Evolutionary conservation across 768 basidiomycete species (phyloP).

Genomic region (Russula foetens): DNA sequence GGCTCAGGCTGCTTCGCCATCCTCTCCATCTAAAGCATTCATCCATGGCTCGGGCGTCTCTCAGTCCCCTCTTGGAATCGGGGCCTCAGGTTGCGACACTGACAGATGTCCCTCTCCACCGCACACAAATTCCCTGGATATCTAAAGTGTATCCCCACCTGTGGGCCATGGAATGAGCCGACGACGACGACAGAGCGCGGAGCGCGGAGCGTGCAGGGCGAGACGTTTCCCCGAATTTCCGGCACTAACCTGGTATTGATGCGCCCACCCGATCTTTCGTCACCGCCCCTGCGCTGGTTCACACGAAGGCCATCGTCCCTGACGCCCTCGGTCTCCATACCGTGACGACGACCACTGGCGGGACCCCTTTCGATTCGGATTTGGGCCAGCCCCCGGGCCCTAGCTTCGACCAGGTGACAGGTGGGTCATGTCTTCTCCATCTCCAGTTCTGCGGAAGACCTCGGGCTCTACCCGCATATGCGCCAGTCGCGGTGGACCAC

Average conservation of each 20-base stretch:
- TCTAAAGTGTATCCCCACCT: not conserved
- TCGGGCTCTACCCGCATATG: not conserved
- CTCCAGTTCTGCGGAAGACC: not conserved
- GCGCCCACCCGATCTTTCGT: not conserved
- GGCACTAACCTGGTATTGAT: not conserved
- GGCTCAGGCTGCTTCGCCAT: no score
- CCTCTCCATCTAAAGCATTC: not conserved
- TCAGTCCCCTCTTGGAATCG: not conserved
- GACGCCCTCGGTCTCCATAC: not conserved
- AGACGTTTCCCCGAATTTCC: not conserved
- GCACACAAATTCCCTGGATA: not conserved
- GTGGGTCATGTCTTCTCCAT: not conserved
- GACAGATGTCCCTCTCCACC: not conserved
- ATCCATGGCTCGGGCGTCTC: not conserved
- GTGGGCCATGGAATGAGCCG: not conserved
- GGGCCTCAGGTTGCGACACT: not conserved
- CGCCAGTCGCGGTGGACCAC: not conserved
- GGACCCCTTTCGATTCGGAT: not conserved
- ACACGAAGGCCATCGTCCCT: not conserved
- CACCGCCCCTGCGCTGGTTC: not conserved
- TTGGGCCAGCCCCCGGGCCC: not conserved
- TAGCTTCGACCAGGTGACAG: not conserved
- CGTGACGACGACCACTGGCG: not conserved
- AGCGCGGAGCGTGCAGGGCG: not conserved
- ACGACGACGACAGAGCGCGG: not conserved